Evolutionary conservation across 2,329 filamentous ascomycete genomes (phyloP), one percentile per base, ranked within the genome.

Genomic region (Hypomyces perniciosus): DNA sequence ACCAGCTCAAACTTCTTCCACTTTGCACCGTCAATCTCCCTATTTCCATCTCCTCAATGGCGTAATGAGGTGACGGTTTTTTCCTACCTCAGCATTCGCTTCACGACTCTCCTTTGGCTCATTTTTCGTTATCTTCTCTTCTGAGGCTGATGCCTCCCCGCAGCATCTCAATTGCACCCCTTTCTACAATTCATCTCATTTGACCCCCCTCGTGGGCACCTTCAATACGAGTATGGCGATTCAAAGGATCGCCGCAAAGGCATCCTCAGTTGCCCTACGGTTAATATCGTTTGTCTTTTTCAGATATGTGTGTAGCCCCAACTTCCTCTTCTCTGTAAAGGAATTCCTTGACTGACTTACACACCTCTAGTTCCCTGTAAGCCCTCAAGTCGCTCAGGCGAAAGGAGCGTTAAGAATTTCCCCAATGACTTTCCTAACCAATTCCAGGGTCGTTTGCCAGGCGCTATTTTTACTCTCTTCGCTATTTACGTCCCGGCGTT

Each of bases 401-500:
- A 20, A 20, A 20, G 20, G 20, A 20, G 20, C 20, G 20, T 20
- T 20, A 20, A 20, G 3, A 12, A n/a, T 39, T 7, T 13, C 37
- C n/a, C 37, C 13, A 12, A 38, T 9, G 8, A 20, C 35, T 38
- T 55, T 40, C 12, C 53, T 54, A 51, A 59, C 48, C 46, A 37
- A 40, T 34, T 39, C 48, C 57, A 70, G 67, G 68, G 67, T 50
- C 66, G 67, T 56, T 66, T 72, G 53, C 64, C 75, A 54, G 83
- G 83, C 30, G 59, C 80, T 35, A 71, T 83, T 4, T 81, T 82
- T 51, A 76, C 84, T 0, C 70, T 86, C 2, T 83, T 86, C 54
- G 82, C 79, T 27, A 67, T 89, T 51, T 89, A 88, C 58, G 63
- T 84, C 0, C 77, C 84, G 0, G 74, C 83, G 1, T 88, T 86